Conservation (phyloP, 345 rosid genomes). For the Noccaea bulbosa region DNA sequence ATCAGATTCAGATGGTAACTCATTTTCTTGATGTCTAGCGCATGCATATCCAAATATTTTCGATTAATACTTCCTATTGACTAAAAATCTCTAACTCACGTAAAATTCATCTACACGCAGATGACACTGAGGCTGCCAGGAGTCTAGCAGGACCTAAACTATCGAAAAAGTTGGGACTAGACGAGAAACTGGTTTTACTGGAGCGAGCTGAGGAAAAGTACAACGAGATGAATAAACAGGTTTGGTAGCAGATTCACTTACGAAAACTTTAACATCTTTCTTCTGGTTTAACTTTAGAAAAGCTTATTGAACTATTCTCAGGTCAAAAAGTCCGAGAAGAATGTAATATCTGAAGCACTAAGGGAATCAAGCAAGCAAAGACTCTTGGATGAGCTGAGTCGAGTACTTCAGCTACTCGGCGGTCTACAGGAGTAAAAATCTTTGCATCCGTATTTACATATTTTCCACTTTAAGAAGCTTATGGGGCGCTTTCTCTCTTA, state of each 20-base stretch:
- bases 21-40: slow-evolving; percentile 5
- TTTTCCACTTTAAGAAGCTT: neutral
- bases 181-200: slow-evolving; percentile 66
- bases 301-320: slow-evolving; percentile 39
- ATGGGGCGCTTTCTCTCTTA: neutral
- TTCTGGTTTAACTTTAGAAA: slow-evolving; percentile 1
- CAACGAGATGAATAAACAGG: slow-evolving; percentile 67
- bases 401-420: slow-evolving; percentile 59
- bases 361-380: slow-evolving; percentile 78
- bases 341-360: slow-evolving; percentile 61
- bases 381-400: slow-evolving; percentile 59
- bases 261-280: neutral
- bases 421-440: slow-evolving; percentile 46
- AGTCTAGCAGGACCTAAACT: slow-evolving; percentile 53
- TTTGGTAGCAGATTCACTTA: slow-evolving; percentile 26
- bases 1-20: slow-evolving; percentile 83
- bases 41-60: slow-evolving; percentile 13
- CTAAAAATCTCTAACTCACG: neutral
- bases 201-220: slow-evolving; percentile 76
- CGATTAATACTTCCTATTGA: neutral
- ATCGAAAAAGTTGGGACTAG: slow-evolving; percentile 56
- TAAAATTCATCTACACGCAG: slow-evolving; percentile 41
- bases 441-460: neutral
- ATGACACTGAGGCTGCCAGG: slow-evolving; percentile 53
- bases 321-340: slow-evolving; percentile 67